Conservation (phyloP, 176 grass and related monocot genomes). For the Eleusine coracana region DNA sequence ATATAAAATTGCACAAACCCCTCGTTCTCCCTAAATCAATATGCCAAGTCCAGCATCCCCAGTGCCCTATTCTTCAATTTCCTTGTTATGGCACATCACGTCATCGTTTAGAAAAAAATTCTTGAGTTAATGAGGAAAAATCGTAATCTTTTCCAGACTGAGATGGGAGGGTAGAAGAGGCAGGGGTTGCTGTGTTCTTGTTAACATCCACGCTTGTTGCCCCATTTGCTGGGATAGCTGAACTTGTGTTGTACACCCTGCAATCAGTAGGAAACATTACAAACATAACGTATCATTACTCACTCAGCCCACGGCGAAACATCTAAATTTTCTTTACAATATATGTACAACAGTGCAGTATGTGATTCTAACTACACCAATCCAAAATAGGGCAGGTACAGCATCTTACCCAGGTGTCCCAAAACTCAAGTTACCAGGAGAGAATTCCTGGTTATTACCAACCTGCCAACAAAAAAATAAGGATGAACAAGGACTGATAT, state of each 20-base stretch:
- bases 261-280: slow-evolving; percentile 27
- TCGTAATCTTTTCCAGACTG: slow-evolving; percentile 81
- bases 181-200: slow-evolving; percentile 42
- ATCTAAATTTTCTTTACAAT: slow-evolving; percentile 13
- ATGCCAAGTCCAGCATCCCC: not conserved
- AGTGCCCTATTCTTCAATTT: not conserved
- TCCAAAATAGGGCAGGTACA: not conserved
- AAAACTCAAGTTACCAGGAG: slow-evolving; percentile 61
- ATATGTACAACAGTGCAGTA: slow-evolving; percentile 1
- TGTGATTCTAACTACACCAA: not conserved
- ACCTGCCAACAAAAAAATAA: slow-evolving; percentile 49
- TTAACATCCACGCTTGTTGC: slow-evolving; percentile 35
- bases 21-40: slow-evolving; percentile 31
- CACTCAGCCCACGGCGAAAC: not conserved
- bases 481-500: slow-evolving; percentile 23
- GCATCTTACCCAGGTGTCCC: slow-evolving; percentile 65
- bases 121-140: slow-evolving; percentile 93
- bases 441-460: slow-evolving; percentile 44
- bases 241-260: slow-evolving; percentile 54
- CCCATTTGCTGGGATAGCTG: slow-evolving; percentile 55
- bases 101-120: slow-evolving; percentile 82
- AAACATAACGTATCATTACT: not conserved
- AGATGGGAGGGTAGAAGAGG: slow-evolving; percentile 52
- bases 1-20: slow-evolving; percentile 24
- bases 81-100: not conserved